Conservation (phyloP, 306 rosid genomes). For the Cicer cuneatum region DNA sequence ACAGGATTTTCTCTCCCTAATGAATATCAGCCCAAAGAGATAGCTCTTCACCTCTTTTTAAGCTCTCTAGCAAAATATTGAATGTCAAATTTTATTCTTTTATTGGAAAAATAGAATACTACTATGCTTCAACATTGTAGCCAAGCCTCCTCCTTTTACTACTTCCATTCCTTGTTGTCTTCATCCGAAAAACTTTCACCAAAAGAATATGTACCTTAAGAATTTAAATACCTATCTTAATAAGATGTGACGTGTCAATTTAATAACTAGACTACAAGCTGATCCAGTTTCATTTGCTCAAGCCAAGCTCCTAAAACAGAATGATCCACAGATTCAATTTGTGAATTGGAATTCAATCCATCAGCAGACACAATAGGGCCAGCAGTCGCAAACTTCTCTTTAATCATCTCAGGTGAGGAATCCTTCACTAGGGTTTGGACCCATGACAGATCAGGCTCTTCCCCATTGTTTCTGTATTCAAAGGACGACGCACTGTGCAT, state of each 20-base stretch:
- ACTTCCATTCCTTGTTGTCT: constrained; percentile 41
- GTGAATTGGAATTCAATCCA: constrained; percentile 63
- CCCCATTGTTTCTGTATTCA: constrained; percentile 68
- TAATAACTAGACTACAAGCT: constrained; percentile 60
- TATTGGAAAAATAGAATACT: constrained; percentile 38
- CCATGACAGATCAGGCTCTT: constrained; percentile 88
- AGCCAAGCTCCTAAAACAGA: constrained; percentile 86
- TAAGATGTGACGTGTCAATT: constrained; percentile 51
- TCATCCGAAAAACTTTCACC: constrained; percentile 41
- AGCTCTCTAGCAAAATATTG: constrained; percentile 54
- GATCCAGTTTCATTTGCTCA: constrained; percentile 87
- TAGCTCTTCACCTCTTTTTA: constrained; percentile 41
- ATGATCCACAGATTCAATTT: constrained; percentile 66
- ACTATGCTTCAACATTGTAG: constrained; percentile 28
- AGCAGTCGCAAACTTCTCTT: constrained; percentile 61
- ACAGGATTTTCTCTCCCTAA: constrained; percentile 45
- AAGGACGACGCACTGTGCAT: constrained; percentile 53
- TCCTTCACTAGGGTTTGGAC: constrained; percentile 82
- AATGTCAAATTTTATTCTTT: constrained; percentile 41
- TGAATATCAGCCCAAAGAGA: constrained; percentile 48
- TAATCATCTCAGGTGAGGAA: constrained; percentile 75
- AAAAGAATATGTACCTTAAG: constrained; percentile 55
- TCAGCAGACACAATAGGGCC: constrained; percentile 61
- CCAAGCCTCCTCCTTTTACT: constrained; percentile 19
- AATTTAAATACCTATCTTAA: constrained; percentile 55